Evolutionary conservation across 768 basidiomycete species (phyloP).

Genomic region (Leccinum subtestaceum): DNA sequence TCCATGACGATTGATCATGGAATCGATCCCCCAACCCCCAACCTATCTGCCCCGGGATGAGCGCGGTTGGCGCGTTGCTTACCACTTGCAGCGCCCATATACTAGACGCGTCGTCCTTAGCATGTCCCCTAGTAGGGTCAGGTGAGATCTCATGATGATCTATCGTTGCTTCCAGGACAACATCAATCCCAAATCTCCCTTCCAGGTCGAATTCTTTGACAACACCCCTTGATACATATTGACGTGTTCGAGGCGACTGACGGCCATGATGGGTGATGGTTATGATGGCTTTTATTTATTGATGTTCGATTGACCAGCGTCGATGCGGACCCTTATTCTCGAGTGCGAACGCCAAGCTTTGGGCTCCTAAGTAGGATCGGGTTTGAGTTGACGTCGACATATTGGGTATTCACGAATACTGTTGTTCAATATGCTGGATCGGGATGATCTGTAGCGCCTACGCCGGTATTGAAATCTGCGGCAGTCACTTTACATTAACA

Average conservation of each 20-base stretch:
- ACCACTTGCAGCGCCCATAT: background rate
- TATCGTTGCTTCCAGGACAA: background rate
- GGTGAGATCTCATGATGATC: background rate
- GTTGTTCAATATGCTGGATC: background rate
- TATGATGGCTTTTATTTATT: background rate
- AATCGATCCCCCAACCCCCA: background rate
- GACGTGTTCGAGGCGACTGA: background rate
- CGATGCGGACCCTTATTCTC: background rate
- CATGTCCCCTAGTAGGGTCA: background rate
- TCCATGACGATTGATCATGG: background rate
- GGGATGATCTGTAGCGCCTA: background rate
- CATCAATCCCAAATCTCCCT: background rate
- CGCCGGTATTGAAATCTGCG: background rate
- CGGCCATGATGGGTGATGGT: background rate
- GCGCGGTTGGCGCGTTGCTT: background rate
- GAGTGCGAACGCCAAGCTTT: background rate
- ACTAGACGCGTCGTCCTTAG: background rate
- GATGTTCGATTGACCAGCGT: background rate
- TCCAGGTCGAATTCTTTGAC: background rate
- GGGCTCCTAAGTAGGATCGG: background rate
- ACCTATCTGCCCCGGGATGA: background rate
- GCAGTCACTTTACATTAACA: background rate
- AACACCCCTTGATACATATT: no score
- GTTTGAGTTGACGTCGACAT: background rate
- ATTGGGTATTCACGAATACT: background rate